These are phyloP conservation scores for Hypoxylon sp. DNA, from an alignment of 2,329 filamentous ascomycete species.

Conservation along the genomic window DNA sequence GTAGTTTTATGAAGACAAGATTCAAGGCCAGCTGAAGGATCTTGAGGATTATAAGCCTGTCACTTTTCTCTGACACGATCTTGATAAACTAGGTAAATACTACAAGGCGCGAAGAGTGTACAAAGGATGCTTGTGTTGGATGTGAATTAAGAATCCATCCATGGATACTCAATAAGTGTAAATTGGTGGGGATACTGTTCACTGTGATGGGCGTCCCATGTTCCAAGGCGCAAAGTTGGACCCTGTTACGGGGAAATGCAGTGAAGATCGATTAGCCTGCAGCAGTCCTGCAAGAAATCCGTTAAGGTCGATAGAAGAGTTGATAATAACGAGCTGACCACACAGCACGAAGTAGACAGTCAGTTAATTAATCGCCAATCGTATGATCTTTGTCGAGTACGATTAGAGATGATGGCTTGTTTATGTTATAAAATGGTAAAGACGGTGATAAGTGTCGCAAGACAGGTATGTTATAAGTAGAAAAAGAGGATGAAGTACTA, in stretches of 20 bases:
- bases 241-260: neutral
- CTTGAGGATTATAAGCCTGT: neutral
- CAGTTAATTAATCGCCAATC: constrained; percentile 19
- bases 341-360: neutral
- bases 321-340: constrained; percentile 9
- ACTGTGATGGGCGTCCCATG: constrained; percentile 4
- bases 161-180: constrained; percentile 19
- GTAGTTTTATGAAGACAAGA: constrained; percentile 33
- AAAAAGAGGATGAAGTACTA: constrained; percentile 4
- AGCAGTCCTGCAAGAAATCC: constrained; percentile 1
- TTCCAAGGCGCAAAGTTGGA: neutral
- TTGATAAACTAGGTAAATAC: constrained; percentile 4
- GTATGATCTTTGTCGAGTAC: constrained; percentile 22
- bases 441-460: neutral
- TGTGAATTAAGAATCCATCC: constrained; percentile 12
- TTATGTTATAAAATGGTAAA: neutral
- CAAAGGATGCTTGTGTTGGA: constrained; percentile 14
- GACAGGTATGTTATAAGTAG: too few species aligned
- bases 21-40: constrained; percentile 8
- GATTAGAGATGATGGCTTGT: constrained; percentile 10
- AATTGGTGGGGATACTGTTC: constrained; percentile 13
- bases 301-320: constrained; percentile 1
- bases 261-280: neutral
- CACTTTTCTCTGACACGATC: neutral
- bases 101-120: constrained; percentile 5